phyloP scores from a whole-genome alignment of 2,329 filamentous ascomycete genomes.

The Calonectria pauciramosa region DNA sequence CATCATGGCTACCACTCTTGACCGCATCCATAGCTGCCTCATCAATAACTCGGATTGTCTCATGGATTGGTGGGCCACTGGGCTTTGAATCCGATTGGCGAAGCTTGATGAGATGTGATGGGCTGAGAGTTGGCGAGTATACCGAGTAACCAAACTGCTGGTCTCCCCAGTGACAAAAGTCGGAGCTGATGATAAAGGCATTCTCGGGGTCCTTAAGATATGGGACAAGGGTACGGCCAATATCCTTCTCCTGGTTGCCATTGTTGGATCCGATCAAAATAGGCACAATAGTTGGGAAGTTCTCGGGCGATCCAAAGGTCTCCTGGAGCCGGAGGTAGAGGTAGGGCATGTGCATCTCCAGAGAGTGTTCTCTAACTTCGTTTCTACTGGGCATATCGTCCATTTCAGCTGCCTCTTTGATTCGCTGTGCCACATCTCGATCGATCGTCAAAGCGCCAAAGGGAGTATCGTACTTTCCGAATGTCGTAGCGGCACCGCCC shows the following conservation, averaged over 20 bases:
- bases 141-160: conserved; percentile 82
- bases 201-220: conserved; percentile 83
- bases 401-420: conserved; percentile 56
- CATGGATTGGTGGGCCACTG: conserved; percentile 74
- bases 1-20: conserved; percentile 78
- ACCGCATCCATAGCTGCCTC: conserved; percentile 87
- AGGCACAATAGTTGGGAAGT: conserved; percentile 83
- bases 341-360: conserved; percentile 97
- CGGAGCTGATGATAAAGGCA: conserved; percentile 90
- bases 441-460: conserved; percentile 80
- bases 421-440: conserved; percentile 62
- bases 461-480: conserved; percentile 79
- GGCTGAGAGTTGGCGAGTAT: conserved; percentile 67
- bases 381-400: conserved; percentile 71
- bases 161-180: conserved; percentile 96
- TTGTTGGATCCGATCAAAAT: conserved; percentile 86
- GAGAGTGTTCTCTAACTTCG: conserved; percentile 89
- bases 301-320: conserved; percentile 61
- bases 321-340: conserved; percentile 81
- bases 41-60: conserved; percentile 87
- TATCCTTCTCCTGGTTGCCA: conserved; percentile 73
- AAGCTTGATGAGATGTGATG: conserved; percentile 57
- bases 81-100: conserved; percentile 50
- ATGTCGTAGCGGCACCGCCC: conserved; percentile 82
- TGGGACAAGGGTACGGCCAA: conserved; percentile 80